Percentiles rank a stretch among this genome's conserved stretches.
Evolutionary conservation across 352 stramenopile species (phyloP).

Genomic region (Globisporangium cystogenes): DNA sequence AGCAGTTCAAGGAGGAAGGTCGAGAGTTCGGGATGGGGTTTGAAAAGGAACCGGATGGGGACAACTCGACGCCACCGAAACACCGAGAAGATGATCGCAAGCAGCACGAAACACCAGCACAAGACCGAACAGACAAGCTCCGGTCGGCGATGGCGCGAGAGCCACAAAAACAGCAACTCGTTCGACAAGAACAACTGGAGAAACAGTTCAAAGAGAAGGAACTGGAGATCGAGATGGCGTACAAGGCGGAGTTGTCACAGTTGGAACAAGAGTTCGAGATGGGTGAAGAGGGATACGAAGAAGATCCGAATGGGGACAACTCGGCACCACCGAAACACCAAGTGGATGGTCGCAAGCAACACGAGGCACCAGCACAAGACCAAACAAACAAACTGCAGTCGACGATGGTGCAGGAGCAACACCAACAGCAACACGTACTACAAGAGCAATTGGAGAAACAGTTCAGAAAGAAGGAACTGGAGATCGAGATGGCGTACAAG

Average conservation of each 20-base stretch:
- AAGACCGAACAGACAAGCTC: neutral
- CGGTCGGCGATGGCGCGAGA: constrained; percentile 14
- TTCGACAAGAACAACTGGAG: constrained; percentile 27
- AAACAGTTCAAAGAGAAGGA: constrained; percentile 39
- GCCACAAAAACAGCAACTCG: constrained; percentile 22
- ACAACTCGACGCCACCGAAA: too few relatives aligned
- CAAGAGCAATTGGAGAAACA: constrained; percentile 29
- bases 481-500: constrained; percentile 51
- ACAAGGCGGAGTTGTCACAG: constrained; percentile 34
- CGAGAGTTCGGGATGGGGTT: too few relatives aligned
- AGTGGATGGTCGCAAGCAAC: too few relatives aligned
- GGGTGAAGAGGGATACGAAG: constrained; percentile 19
- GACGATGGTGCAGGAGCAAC: too few relatives aligned
- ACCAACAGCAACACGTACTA: constrained; percentile 18
- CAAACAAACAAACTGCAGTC: too few relatives aligned
- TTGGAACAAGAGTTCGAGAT: constrained; percentile 49
- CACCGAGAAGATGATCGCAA: too few relatives aligned
- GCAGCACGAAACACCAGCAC: too few relatives aligned
- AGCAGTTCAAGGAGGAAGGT: too few relatives aligned
- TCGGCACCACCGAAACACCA: neutral
- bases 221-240: constrained; percentile 46
- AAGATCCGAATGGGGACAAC: constrained; percentile 7
- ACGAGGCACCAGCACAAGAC: neutral
- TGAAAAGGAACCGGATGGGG: too few relatives aligned
- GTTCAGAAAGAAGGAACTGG: constrained; percentile 38